phyloP scores from a whole-genome alignment of 192 early-diverging fungal species.

The Podila verticillata region DNA sequence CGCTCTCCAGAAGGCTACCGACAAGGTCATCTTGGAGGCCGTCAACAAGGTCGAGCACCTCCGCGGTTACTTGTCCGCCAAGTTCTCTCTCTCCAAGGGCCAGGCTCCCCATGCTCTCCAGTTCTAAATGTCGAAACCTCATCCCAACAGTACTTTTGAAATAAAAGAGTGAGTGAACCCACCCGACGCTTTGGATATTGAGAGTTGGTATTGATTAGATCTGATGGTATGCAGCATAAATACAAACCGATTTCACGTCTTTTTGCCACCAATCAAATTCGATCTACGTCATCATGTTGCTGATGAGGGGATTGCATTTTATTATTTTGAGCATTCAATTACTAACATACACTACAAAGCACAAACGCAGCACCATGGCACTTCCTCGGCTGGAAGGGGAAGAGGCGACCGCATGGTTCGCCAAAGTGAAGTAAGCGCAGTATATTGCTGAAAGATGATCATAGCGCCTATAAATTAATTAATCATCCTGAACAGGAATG shows the following conservation, averaged over 20 bases:
- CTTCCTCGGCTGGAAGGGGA: constrained; percentile 16
- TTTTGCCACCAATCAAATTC: too few species aligned
- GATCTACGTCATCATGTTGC: too few species aligned
- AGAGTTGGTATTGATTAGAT: too few species aligned
- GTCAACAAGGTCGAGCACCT: constrained; percentile 89
- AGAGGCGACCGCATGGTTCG: constrained; percentile 24
- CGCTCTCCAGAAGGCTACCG: constrained; percentile 91
- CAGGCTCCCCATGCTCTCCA: constrained; percentile 95
- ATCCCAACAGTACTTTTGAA: too few species aligned
- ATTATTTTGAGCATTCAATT: too few species aligned
- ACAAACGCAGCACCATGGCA: constrained; percentile 6
- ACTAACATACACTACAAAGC: too few species aligned
- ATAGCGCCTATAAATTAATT: background rate
- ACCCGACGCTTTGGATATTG: too few species aligned
- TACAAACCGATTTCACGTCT: too few species aligned
- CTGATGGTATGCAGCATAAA: too few species aligned
- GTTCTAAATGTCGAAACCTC: constrained; percentile 77
- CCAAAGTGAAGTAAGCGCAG: constrained; percentile 38
- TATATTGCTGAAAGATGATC: background rate
- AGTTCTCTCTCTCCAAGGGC: constrained; percentile 95
- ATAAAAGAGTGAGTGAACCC: too few species aligned
- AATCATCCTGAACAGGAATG: background rate
- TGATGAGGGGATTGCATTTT: too few species aligned
- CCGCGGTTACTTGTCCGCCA: constrained; percentile 86
- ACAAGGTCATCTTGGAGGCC: constrained; percentile 82